Evolutionary conservation across 2,329 filamentous ascomycete genomes (phyloP).

Genomic region (Tolypocladium nubicola): DNA sequence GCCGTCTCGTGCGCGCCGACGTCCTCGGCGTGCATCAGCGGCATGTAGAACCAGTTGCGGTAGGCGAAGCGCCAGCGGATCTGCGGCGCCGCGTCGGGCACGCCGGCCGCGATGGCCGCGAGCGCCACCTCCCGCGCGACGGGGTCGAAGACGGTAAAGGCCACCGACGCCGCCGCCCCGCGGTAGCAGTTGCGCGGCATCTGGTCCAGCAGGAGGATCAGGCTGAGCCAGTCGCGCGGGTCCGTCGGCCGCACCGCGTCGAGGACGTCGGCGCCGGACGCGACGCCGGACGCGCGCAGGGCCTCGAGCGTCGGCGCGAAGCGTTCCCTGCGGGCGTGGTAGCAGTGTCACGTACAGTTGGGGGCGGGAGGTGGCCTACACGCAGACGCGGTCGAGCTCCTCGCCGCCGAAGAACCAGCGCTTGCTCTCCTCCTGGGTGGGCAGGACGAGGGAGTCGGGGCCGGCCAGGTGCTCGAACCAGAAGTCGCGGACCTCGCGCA

Average conservation of each 20-base stretch:
- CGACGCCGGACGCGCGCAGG: conserved; percentile 14
- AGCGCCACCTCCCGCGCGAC: conserved; percentile 34
- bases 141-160: conserved; percentile 47
- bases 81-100: conserved; percentile 15
- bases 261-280: conserved; percentile 18
- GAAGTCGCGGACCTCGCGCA: conserved; percentile 21
- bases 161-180: conserved; percentile 26
- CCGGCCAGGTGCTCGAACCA: conserved; percentile 25
- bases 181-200: conserved; percentile 53
- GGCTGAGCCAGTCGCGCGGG: conserved; percentile 30
- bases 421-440: conserved; percentile 12
- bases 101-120: conserved; percentile 20
- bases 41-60: conserved; percentile 48
- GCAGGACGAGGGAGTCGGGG: conserved; percentile 15
- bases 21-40: conserved; percentile 49
- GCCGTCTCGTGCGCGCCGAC: conserved; percentile 30
- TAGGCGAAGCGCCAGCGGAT: conserved; percentile 25
- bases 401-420: conserved; percentile 24
- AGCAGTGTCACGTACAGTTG: too few relatives aligned
- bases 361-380: conserved; percentile 10
- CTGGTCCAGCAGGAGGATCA: conserved; percentile 52
- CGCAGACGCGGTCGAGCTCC: conserved; percentile 23
- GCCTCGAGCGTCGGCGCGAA: conserved; percentile 23
- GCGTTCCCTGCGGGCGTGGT: conserved; percentile 11
- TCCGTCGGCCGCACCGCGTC: conserved; percentile 12